Evolutionary conservation across 768 basidiomycete species (phyloP), one percentile per base, ranked within the genome.

Genomic region (Megacollybia marginata): DNA sequence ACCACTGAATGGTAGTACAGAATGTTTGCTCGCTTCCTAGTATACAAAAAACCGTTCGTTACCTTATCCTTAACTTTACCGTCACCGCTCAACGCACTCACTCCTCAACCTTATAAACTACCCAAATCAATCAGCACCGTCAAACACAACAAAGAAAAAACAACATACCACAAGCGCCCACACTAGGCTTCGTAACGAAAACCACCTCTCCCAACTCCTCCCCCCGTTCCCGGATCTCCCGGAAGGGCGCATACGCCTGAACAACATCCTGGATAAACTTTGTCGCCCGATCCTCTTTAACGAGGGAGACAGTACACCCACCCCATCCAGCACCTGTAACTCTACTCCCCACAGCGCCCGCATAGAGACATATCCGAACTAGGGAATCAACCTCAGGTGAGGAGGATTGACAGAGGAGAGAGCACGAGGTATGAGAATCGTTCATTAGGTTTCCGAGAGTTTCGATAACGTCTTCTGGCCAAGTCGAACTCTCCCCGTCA

Each of bases 231-330:
- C n/a, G n/a, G 35, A 94, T 63, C 6, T 65, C 70, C 53, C 68
- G 67, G 63, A 88, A 92, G 15, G 83, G 78, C n/a, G 61, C 65
- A 61, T 91, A 93, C 4, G 65, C 67, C n/a, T 67, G 66, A 59
- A 71, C 76, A 15, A 93, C 67, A 54, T 72, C 71, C 53, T 68
- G 59, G 42, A 92, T 83, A 62, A 94, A 93, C 8, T 57, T 52
- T 0, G 75, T 72, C 2, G 88, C 86, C 42, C 77, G 57, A 16
- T 69, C 64, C 58, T 85, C 83, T 7, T 79, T 74, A 13, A 93
- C 83, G 16, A 93, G 75, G 7, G 88, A 90, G 18, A 93, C 85
- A 0, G 86, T 87, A 59, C 90, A 92, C 5, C 92, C 92, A 34
- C 92, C 92, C 91, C 91, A 95, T 4, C 90, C 91, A 0, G 91